phyloP scores from a whole-genome alignment of 306 rosid species.

The Delonix regia region DNA sequence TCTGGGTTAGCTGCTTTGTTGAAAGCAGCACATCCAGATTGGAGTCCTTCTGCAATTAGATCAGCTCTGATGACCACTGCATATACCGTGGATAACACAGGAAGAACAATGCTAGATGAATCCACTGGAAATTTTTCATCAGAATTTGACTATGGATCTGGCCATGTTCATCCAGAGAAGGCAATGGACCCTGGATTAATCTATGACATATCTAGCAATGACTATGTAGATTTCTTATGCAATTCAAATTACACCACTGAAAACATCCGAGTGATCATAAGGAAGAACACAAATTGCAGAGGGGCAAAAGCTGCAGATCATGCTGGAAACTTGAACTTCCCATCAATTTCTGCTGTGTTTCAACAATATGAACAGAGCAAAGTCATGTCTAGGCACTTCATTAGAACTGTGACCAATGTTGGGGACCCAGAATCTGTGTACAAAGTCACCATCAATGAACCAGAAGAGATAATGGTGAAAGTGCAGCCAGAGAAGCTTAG shows the following conservation, averaged over 20 bases:
- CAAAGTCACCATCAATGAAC: conserved; percentile 46
- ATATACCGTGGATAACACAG: conserved; percentile 59
- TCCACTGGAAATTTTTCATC: conserved; percentile 73
- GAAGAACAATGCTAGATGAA: conserved; percentile 62
- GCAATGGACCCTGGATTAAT: conserved; percentile 83
- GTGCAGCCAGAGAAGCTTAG: conserved; percentile 63
- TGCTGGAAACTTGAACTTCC: conserved; percentile 65
- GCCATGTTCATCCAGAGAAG: conserved; percentile 75
- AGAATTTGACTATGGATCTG: conserved; percentile 66
- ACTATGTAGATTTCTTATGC: conserved; percentile 79
- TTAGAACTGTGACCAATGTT: conserved; percentile 65
- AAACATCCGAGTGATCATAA: conserved; percentile 56
- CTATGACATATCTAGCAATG: conserved; percentile 55
- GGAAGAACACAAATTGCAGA: conserved; percentile 64
- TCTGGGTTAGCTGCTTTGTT: conserved; percentile 75
- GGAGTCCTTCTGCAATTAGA: conserved; percentile 77
- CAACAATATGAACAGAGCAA: conserved; percentile 63
- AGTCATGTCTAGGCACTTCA: conserved; percentile 59
- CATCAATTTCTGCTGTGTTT: conserved; percentile 59
- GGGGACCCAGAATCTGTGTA: conserved; percentile 60
- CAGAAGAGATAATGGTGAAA: conserved; percentile 47
- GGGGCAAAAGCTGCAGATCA: conserved; percentile 65
- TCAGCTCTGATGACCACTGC: conserved; percentile 84
- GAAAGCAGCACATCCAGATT: conserved; percentile 76
- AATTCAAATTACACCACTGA: conserved; percentile 66